Conservation (phyloP, 2,329 filamentous ascomycete species). For the Fusarium tjaetaba region DNA sequence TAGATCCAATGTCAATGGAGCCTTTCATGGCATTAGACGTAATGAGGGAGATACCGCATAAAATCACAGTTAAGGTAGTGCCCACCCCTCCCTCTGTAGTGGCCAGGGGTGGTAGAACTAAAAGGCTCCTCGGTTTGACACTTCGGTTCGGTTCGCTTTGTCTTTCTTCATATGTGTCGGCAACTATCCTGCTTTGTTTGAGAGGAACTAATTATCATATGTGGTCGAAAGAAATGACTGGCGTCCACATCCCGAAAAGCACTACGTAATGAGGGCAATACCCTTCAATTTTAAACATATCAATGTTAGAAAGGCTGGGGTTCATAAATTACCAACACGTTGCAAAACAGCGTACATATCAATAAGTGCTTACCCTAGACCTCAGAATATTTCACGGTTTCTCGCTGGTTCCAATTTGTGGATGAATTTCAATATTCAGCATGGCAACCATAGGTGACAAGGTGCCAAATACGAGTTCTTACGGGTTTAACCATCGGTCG, state of each 20-base stretch:
- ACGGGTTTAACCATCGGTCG: neutral
- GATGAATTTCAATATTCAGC: neutral
- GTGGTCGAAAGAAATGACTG: neutral
- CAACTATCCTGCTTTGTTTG: neutral
- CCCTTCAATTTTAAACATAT: neutral
- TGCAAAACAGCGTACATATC: neutral
- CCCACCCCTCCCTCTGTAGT: too few species aligned
- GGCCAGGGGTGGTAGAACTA: neutral
- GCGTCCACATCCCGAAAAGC: neutral
- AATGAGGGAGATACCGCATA: neutral
- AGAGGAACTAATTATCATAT: neutral
- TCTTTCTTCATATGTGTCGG: too few species aligned
- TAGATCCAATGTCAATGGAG: neutral
- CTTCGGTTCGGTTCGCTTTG: constrained; percentile 7
- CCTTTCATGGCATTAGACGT: neutral
- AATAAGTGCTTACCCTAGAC: neutral
- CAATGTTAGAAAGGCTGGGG: neutral
- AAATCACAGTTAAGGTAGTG: neutral
- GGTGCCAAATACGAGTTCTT: neutral
- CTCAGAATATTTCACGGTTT: neutral
- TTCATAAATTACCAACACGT: neutral
- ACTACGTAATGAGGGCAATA: neutral
- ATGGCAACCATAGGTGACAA: neutral
- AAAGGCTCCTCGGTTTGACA: neutral
- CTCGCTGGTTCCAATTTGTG: neutral